Evolutionary conservation across 2,329 filamentous ascomycete species (phyloP).

Genomic region (Colletotrichum spinosum): DNA sequence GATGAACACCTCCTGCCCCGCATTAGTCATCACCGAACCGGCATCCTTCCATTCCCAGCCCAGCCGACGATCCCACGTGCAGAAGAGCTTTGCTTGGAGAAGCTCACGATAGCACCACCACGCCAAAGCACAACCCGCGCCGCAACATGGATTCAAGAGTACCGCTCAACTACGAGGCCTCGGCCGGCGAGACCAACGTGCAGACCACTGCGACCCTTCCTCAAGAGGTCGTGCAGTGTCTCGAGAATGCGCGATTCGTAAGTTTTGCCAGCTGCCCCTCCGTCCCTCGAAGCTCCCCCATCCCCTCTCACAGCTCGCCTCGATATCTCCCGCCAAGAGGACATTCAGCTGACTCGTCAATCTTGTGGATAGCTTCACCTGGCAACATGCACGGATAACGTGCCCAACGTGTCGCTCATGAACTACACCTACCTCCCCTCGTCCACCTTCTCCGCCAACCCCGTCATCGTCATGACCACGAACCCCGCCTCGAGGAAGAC

Average conservation of each 20-base stretch:
- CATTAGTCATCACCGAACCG: constrained; percentile 30
- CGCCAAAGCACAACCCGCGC: constrained; percentile 22
- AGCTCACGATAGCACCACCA: constrained; percentile 25
- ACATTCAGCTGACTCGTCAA: constrained; percentile 21
- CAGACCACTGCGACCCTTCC: constrained; percentile 78
- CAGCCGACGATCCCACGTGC: constrained; percentile 8
- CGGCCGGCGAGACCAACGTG: constrained; percentile 78
- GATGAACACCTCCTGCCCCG: constrained; percentile 12
- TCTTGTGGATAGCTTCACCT: constrained; percentile 80
- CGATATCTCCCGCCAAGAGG: constrained; percentile 11
- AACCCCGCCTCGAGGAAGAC: constrained; percentile 84
- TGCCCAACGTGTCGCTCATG: constrained; percentile 96
- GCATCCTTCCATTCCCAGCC: constrained; percentile 13
- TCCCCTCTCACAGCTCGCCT: constrained; percentile 17
- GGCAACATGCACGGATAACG: constrained; percentile 85
- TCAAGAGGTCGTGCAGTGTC: constrained; percentile 86
- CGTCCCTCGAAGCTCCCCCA: neutral
- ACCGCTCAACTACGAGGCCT: constrained; percentile 80
- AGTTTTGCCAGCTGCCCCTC: constrained; percentile 42
- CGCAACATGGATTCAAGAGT: constrained; percentile 71
- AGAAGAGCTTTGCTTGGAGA: constrained; percentile 10
- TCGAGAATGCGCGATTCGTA: constrained; percentile 96
- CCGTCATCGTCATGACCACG: constrained; percentile 96
- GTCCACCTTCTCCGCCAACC: constrained; percentile 74
- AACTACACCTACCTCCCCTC: constrained; percentile 97